Base-by-base conservation (phyloP, 2,329 filamentous ascomycete species). In the Exophiala xenobiotica region DNA sequence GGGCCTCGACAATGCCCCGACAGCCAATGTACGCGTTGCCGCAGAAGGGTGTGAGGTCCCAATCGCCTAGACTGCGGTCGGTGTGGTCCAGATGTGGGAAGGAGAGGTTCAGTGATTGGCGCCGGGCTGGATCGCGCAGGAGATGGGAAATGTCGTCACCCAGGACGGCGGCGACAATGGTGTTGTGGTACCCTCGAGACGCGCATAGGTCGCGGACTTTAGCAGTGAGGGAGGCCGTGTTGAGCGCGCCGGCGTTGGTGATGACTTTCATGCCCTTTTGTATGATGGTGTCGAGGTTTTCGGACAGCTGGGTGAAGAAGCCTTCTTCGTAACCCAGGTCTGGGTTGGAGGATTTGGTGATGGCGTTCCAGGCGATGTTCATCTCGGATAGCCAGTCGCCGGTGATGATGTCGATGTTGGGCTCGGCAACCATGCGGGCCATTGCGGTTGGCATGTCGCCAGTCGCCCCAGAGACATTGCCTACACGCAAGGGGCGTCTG, bases 371-470 rank as follows among this genome's bases (percentile, higher is more conserved):
- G 9, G 73, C 73, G n/a, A 76, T 64, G 44, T 76, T 76, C 62
- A 50, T 56, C 70, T 71, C 73, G n/a, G 74, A 72, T 37, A 78
- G 69, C 59, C 77, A 79, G 54, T 80, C 78, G 6, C 77, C 76
- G 0, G 75, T 79, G 27, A 80, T 77, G 6, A 79, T 73, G 56
- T 80, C 77, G 9, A 73, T 64, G 33, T 66, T 51, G 14, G 12
- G 14, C 16, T 37, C 29, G 6, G 29, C 23, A 18, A 51, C 35
- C 41, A 51, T 45, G 4, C 50, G 19, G 4, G 49, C 29, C 49
- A 46, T 51, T 29, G 41, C 49, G 14, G 8, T 2, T 19, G 49
- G 49, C 20, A 31, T 37, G 41, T 51, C 49, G 20, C 49, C 49
- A n/a, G 49, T 46, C 29, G 49, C 49, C 12, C 49, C 49, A 6